A percentile compares a stretch with the other conserved stretches of the same genome.
Evolutionary conservation across 108 stramenopile species (phyloP).

Genomic region (Pseudonitzschia multiseries): DNA sequence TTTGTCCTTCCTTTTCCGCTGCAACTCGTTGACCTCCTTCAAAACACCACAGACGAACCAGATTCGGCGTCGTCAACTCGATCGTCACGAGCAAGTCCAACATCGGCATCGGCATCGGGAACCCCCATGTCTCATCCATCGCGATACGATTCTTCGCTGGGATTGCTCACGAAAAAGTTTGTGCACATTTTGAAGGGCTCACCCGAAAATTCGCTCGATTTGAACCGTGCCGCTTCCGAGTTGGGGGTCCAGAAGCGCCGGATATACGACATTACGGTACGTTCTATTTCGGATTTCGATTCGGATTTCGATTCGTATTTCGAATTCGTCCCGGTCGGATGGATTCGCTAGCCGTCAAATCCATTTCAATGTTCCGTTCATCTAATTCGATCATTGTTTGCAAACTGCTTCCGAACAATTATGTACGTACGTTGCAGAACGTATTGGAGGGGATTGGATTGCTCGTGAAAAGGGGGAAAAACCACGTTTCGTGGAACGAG

Average conservation of each 20-base stretch:
- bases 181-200: conserved; percentile 65
- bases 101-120: neutral
- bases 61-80: neutral
- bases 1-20: no score
- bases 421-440: conserved; percentile 49
- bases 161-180: conserved; percentile 90
- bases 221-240: conserved; percentile 84
- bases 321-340: no score
- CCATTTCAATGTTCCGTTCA: neutral
- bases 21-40: no score
- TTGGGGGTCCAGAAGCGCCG: conserved; percentile 90
- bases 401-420: neutral
- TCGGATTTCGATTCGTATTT: neutral
- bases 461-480: conserved; percentile 86
- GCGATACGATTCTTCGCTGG: conserved; percentile 87
- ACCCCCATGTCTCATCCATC: conserved; percentile 38
- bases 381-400: neutral
- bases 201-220: conserved; percentile 72
- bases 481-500: conserved; percentile 86
- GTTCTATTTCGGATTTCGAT: neutral
- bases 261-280: conserved; percentile 91
- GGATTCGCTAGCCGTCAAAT: no score
- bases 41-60: neutral
- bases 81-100: conserved; percentile 2
- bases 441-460: conserved; percentile 93